A percentile compares a stretch with the other conserved stretches of the same genome.
phyloP scores from a whole-genome alignment of 371 early-diverging fungal genomes.

The Apophysomyces ossiformis region DNA sequence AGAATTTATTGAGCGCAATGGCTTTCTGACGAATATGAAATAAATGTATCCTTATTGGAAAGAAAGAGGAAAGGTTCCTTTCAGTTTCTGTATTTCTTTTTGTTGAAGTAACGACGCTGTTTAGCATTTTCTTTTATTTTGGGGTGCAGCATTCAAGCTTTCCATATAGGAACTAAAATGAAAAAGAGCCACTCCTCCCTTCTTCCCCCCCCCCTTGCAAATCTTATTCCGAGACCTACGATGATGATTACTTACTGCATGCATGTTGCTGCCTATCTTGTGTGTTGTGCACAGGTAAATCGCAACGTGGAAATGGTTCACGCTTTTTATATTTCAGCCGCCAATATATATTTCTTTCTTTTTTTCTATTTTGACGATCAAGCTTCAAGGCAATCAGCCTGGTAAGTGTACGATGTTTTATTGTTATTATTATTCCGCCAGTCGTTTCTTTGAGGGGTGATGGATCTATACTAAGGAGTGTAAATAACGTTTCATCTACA shows the following conservation, averaged over 20 bases:
- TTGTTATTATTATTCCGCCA: not conserved
- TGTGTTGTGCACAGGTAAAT: conserved; percentile 8
- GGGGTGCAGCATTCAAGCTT: not conserved
- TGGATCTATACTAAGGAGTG: not conserved
- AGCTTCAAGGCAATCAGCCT: not conserved
- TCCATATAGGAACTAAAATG: not conserved
- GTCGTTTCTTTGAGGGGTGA: not conserved
- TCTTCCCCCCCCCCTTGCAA: not conserved
- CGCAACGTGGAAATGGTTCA: conserved; percentile 2
- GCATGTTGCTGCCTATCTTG: conserved; percentile 7
- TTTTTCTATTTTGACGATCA: not conserved
- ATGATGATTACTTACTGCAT: conserved; percentile 7
- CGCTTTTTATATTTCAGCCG: not conserved
- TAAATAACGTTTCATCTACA: conserved; percentile 10
- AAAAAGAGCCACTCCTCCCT: conserved; percentile 5
- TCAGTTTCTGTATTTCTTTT: not conserved
- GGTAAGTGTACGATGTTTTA: not conserved
- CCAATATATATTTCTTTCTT: not conserved
- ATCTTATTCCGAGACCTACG: not conserved
- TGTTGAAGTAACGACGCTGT: not conserved
- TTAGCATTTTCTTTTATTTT: not conserved
- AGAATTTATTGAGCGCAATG: conserved; percentile 11
- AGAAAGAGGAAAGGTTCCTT: not conserved
- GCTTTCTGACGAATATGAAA: not conserved
- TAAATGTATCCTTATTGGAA: conserved; percentile 11